phyloP scores from a whole-genome alignment of 2,329 filamentous ascomycete genomes.

The Scolecobasidium constrictum region DNA sequence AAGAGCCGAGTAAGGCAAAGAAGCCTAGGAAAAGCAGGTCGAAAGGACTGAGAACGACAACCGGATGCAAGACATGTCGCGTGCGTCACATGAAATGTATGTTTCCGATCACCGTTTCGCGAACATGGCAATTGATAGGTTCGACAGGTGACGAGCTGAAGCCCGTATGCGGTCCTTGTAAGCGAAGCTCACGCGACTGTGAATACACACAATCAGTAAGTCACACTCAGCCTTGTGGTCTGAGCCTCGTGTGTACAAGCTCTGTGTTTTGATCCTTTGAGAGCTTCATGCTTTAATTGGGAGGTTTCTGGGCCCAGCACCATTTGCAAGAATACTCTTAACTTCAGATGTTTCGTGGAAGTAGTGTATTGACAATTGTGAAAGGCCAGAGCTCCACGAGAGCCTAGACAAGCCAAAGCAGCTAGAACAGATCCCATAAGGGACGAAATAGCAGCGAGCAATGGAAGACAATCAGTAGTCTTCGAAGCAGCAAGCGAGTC shows the following conservation, averaged over 20 bases:
- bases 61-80: constrained; percentile 35
- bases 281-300: too few relatives aligned
- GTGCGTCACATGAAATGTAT: constrained; percentile 40
- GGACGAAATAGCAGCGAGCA: not conserved
- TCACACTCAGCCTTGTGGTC: too few relatives aligned
- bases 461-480: not conserved
- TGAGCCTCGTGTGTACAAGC: too few relatives aligned
- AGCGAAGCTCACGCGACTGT: not conserved
- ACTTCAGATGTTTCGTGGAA: too few relatives aligned
- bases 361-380: not conserved
- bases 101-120: constrained; percentile 35
- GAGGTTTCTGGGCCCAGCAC: too few relatives aligned
- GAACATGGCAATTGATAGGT: too few relatives aligned
- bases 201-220: constrained; percentile 3
- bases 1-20: constrained; percentile 20
- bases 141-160: constrained; percentile 1
- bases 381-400: not conserved
- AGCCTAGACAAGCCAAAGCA: not conserved
- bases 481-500: not conserved
- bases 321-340: too few relatives aligned
- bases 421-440: not conserved
- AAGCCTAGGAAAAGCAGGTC: constrained; percentile 31
- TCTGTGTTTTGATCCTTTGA: too few relatives aligned
- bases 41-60: constrained; percentile 32
- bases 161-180: not conserved